Percentiles rank a stretch among this genome's conserved stretches.
Conservation (phyloP, 768 basidiomycete species). For the Pulveroboletus sp. region DNA sequence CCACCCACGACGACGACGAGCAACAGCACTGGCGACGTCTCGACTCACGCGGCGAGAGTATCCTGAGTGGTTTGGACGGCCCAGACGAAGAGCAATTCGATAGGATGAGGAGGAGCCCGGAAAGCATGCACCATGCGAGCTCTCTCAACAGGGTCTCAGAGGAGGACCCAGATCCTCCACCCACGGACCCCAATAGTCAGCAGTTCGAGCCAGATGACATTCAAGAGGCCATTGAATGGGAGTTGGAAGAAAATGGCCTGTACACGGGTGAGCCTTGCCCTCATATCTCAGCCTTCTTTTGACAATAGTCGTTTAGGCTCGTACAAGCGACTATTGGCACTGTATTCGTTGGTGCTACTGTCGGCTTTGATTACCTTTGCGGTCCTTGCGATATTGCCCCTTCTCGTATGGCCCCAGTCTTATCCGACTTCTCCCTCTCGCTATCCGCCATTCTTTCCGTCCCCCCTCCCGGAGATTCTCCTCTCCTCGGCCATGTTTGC, state of each 20-base stretch:
- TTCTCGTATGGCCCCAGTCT: constrained; percentile 47
- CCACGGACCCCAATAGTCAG: constrained; percentile 10
- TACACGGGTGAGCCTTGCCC: constrained; percentile 41
- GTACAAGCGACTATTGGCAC: constrained; percentile 50
- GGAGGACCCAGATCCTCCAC: constrained; percentile 22
- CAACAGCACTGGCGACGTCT: constrained; percentile 30
- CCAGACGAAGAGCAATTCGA: constrained; percentile 23
- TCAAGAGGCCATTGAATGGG: constrained; percentile 45
- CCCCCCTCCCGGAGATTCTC: constrained; percentile 64
- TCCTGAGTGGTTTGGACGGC: constrained; percentile 28
- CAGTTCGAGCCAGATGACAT: constrained; percentile 32
- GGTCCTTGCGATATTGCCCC: constrained; percentile 49
- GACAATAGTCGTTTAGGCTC: constrained; percentile 46
- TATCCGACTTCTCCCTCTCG: constrained; percentile 33
- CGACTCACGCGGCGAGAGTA: constrained; percentile 32
- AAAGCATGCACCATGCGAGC: constrained; percentile 30
- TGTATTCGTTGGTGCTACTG: constrained; percentile 61
- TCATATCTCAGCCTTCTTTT: neutral
- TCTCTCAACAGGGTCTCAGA: constrained; percentile 39
- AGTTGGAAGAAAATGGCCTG: constrained; percentile 47
- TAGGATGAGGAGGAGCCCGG: constrained; percentile 32
- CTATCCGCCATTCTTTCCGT: constrained; percentile 51
- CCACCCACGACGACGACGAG: constrained; percentile 18
- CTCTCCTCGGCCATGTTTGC: constrained; percentile 55
- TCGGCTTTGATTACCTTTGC: constrained; percentile 48